A percentile compares a stretch with the other conserved stretches of the same genome.
Conservation (phyloP, 176 grass and related monocot species). For the Saccharum spontaneum region DNA sequence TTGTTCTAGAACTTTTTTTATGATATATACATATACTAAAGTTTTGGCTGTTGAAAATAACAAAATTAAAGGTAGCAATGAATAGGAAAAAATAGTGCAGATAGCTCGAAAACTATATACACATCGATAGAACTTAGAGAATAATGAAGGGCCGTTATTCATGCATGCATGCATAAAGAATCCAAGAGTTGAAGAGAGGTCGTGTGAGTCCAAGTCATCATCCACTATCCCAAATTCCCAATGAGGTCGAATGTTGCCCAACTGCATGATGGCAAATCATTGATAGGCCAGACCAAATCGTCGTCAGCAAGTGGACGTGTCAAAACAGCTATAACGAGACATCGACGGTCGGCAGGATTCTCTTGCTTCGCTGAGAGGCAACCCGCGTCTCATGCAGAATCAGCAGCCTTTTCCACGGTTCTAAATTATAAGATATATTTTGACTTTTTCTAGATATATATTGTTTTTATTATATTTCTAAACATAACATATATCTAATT, state of each 20-base stretch:
- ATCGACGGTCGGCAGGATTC: constrained; percentile 11
- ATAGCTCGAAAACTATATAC: neutral
- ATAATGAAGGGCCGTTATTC: neutral
- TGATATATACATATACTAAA: neutral
- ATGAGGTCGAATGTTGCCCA: constrained; percentile 23
- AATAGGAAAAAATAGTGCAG: neutral
- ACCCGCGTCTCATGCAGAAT: neutral
- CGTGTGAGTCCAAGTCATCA: neutral
- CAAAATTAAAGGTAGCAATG: neutral
- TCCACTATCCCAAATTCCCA: neutral
- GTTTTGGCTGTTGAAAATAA: neutral
- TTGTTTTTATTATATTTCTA: too few species aligned
- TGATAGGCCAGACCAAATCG: constrained; percentile 8
- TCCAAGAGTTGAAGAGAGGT: neutral
- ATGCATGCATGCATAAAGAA: neutral
- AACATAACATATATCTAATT: too few species aligned
- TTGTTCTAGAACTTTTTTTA: neutral
- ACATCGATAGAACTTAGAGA: neutral
- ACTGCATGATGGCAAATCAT: constrained; percentile 28
- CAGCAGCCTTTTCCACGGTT: too few species aligned
- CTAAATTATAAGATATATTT: too few species aligned
- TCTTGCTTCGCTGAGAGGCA: constrained; percentile 32
- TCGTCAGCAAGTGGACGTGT: constrained; percentile 16
- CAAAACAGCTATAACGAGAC: neutral
- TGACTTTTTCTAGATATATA: too few species aligned